Evolutionary conservation across 495 filamentous ascomycete genomes (phyloP).

Genomic region (Xylaria venustula): DNA sequence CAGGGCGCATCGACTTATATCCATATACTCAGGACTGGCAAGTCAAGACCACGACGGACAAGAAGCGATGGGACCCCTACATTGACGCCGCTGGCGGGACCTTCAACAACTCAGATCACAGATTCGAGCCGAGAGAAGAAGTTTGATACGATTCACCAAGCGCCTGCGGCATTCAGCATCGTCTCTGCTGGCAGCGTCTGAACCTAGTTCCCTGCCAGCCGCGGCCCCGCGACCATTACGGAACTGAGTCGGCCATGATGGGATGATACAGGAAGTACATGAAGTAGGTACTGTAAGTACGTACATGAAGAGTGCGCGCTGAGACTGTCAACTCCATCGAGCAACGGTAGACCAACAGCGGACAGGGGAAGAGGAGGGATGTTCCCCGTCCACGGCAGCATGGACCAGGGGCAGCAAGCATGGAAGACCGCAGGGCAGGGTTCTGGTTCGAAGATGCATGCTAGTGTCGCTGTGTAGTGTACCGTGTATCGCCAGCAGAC

Average conservation of each 20-base stretch:
- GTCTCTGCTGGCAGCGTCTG: slow-evolving; percentile 2
- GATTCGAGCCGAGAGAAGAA: background rate
- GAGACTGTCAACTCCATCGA: background rate
- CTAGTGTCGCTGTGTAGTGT: background rate
- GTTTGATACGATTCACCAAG: slow-evolving; percentile 2
- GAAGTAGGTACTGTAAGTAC: no score
- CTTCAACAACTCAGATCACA: slow-evolving; percentile 9
- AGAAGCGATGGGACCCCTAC: slow-evolving; percentile 7
- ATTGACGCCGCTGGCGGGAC: background rate
- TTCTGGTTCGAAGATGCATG: slow-evolving; percentile 10
- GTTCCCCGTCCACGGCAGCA: slow-evolving; percentile 1
- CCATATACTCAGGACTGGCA: no score
- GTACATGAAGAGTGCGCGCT: background rate
- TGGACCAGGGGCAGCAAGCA: background rate
- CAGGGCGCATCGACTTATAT: background rate
- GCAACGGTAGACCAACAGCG: background rate
- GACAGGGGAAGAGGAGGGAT: background rate
- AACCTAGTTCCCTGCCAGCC: slow-evolving; percentile 9
- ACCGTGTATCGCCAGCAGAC: background rate
- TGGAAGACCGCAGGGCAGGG: slow-evolving; percentile 1
- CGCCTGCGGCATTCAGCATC: background rate
- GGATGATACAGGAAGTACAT: background rate
- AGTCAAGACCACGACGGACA: background rate
- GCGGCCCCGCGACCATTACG: background rate
- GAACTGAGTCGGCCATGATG: background rate